A percentile compares a stretch with the other conserved stretches of the same genome.
Evolutionary conservation across 768 basidiomycete genomes (phyloP).

Genomic region (Mycena vitilis): DNA sequence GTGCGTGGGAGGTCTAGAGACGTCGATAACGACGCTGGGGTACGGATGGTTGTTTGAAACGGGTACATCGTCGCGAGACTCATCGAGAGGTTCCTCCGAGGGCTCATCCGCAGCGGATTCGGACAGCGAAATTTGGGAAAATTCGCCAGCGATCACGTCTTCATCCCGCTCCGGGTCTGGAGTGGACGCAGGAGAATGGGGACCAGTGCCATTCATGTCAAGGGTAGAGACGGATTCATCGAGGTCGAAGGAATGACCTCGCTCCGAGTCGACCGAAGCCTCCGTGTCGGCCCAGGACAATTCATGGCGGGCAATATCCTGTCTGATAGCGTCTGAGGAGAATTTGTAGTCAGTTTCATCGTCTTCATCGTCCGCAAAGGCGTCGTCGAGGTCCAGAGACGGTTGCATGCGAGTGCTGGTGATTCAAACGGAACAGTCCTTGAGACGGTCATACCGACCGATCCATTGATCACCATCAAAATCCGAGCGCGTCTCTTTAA

Average conservation of each 20-base stretch:
- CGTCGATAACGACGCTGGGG: slow-evolving; percentile 54
- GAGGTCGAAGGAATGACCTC: slow-evolving; percentile 38
- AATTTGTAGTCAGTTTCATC: slow-evolving; percentile 62
- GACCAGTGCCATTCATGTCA: slow-evolving; percentile 58
- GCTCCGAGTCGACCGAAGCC: slow-evolving; percentile 49
- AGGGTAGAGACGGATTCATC: slow-evolving; percentile 70
- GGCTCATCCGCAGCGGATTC: slow-evolving; percentile 27
- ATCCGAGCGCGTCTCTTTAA: not conserved
- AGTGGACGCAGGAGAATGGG: slow-evolving; percentile 41
- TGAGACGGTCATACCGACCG: no score
- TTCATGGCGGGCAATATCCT: slow-evolving; percentile 62
- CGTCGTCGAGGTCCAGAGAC: slow-evolving; percentile 67
- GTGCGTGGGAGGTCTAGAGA: slow-evolving; percentile 47
- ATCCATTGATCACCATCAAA: no score
- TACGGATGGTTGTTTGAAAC: slow-evolving; percentile 2
- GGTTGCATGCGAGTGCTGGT: slow-evolving; percentile 35
- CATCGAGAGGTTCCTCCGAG: slow-evolving; percentile 12
- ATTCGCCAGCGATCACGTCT: slow-evolving; percentile 38
- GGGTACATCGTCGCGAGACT: not conserved
- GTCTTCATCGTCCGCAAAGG: slow-evolving; percentile 72
- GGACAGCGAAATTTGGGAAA: slow-evolving; percentile 54
- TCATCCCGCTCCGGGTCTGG: slow-evolving; percentile 23
- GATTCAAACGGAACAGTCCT: not conserved
- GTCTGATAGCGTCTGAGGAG: slow-evolving; percentile 68
- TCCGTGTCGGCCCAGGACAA: slow-evolving; percentile 47